A percentile compares a stretch with the other conserved stretches of the same genome.
These are phyloP conservation scores for Musa schizocarpa DNA, from an alignment of 176 grass and related monocot species.

Conservation along the genomic window DNA sequence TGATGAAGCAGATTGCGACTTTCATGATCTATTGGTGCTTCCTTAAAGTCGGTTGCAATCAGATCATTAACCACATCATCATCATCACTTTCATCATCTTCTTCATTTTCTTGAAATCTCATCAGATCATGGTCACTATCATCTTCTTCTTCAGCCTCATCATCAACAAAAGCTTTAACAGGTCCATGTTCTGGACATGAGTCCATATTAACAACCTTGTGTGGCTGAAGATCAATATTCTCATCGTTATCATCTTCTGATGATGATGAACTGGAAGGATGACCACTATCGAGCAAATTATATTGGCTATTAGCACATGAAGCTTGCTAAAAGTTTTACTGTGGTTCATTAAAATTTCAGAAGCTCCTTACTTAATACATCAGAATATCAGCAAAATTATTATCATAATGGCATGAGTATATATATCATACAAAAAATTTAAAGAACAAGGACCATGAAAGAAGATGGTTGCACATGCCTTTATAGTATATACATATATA, in stretches of 20 bases:
- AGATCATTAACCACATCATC: constrained; percentile 68
- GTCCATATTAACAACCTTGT: constrained; percentile 23
- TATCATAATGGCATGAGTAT: too few relatives aligned
- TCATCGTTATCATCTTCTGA: constrained; percentile 63
- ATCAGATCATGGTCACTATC: constrained; percentile 87
- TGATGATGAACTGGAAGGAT: constrained; percentile 39
- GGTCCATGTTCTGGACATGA: constrained; percentile 27
- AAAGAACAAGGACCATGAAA: too few relatives aligned
- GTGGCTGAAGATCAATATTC: constrained; percentile 34
- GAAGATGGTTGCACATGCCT: too few relatives aligned
- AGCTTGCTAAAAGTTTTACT: constrained; percentile 4
- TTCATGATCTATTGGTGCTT: constrained; percentile 56
- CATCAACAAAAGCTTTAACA: constrained; percentile 73
- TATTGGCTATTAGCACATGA: neutral
- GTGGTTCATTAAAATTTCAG: constrained; percentile 15
- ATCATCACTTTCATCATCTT: constrained; percentile 63
- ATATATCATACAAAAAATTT: too few relatives aligned
- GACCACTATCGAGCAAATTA: neutral
- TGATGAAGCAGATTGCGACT: constrained; percentile 76
- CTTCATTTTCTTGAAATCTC: constrained; percentile 74
- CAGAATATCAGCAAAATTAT: too few relatives aligned
- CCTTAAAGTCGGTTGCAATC: constrained; percentile 78
- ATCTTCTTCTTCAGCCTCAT: constrained; percentile 97
- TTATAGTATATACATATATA: too few relatives aligned
- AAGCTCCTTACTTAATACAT: neutral